Evolutionary conservation across 2,329 filamentous ascomycete genomes (phyloP), one percentile per base, ranked within the genome.

Genomic region (Zalaria sp.): DNA sequence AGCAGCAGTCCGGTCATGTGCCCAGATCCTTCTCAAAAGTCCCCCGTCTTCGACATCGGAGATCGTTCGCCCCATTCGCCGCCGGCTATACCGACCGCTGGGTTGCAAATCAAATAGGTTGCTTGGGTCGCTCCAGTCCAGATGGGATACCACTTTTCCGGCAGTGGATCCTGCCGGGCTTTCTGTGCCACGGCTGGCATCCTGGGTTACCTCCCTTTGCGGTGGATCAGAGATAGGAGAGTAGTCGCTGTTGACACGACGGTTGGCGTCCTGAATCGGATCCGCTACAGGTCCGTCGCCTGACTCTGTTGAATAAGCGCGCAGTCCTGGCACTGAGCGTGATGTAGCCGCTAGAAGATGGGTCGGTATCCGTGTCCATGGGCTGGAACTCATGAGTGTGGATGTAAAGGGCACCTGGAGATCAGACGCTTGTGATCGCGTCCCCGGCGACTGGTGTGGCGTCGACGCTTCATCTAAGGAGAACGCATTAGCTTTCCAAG

Each of bases 101-200:
- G 43, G 28, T 27, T 50, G 46, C 27, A 49, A 39, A 25, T 47
- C 42, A 38, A 57, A 55, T 11, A 57, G 46, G 4, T 47, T 45
- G 34, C 45, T 52, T n/a, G 56, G 43, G 35, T 54, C 56, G 35
- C 56, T 54, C 38, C 56, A 57, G 3, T 49, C 49, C 27, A 53
- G 49, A 28, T 46, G 34, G 27, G 48, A 51, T 34, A 46, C 43
- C n/a, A 42, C 27, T 10, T 6, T 37, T 25, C 10, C 44, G 34
- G 4, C 48, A 40, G 10, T 2, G 18, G n/a, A 11, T 37, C 7
- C n/a, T n/a, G 3, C n/a, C 3, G 29, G 18, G 18, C 18, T 18
- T 32, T 3, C 29, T 32, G 29, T 32, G 29, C n/a, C 29, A 7
- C 29, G 29, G 29, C 29, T 32, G 7, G 29, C 29, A 2, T 18